These are phyloP conservation scores for Telopea speciosissima DNA, from an alignment of 177 flowering plant genomes.

Conservation along the genomic window DNA sequence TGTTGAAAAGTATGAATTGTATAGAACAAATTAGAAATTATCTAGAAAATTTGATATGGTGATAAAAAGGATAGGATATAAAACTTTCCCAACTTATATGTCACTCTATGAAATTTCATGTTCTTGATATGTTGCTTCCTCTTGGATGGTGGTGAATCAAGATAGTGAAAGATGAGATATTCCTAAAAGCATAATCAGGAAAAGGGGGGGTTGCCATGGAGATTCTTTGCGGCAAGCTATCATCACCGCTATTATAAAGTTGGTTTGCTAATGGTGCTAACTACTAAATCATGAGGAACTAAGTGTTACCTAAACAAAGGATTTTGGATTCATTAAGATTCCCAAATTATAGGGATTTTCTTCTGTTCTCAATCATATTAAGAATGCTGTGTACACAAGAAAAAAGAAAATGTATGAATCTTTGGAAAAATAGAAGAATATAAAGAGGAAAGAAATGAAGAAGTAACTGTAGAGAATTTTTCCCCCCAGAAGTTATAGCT, in stretches of 20 bases:
- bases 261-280: neutral
- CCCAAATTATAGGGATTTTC: too few species aligned
- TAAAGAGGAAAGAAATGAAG: too few species aligned
- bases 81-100: neutral
- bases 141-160: neutral
- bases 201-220: neutral
- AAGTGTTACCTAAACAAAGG: neutral
- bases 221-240: neutral
- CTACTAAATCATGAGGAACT: neutral
- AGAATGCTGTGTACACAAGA: too few species aligned
- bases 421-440: too few species aligned
- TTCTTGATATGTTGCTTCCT: neutral
- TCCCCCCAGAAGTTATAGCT: neutral
- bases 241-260: neutral
- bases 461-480: too few species aligned
- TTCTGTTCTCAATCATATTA: too few species aligned
- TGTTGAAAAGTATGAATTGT: too few species aligned
- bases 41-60: neutral
- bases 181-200: too few species aligned
- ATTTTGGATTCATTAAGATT: too few species aligned
- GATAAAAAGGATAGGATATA: neutral
- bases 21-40: neutral
- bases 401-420: too few species aligned
- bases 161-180: too few species aligned
- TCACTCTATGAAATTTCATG: neutral